phyloP scores from a whole-genome alignment of 2,329 filamentous ascomycete species.

The Aspergillus fijiensis region DNA sequence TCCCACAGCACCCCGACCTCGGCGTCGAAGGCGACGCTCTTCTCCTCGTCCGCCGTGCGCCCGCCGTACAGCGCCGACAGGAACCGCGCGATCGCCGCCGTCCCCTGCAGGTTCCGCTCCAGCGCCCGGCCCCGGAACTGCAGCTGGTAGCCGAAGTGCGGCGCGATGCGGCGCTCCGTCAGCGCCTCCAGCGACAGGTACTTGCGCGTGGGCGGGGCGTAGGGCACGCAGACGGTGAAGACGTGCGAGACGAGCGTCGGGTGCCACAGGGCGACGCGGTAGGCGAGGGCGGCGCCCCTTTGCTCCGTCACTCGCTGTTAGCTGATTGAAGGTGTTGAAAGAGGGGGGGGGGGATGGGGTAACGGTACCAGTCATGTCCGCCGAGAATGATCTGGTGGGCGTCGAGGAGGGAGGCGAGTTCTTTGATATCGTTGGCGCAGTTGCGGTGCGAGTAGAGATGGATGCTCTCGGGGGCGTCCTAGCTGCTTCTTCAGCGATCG shows the following conservation, averaged over 20 bases:
- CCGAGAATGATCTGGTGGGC: slow-evolving; percentile 70
- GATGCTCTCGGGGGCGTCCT: slow-evolving; percentile 61
- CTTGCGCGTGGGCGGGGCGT: slow-evolving; percentile 53
- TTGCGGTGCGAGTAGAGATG: slow-evolving; percentile 69
- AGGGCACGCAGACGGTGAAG: slow-evolving; percentile 81
- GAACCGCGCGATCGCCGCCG: slow-evolving; percentile 66
- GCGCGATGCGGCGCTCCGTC: slow-evolving; percentile 53
- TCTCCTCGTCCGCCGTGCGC: slow-evolving; percentile 52
- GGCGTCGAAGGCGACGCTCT: slow-evolving; percentile 54
- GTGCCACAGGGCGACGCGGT: slow-evolving; percentile 71
- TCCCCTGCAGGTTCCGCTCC: slow-evolving; percentile 57
- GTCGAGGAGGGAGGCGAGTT: slow-evolving; percentile 62
- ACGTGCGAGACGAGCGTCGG: slow-evolving; percentile 70
- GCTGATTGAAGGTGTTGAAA: neutral
- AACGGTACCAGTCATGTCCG: slow-evolving; percentile 75
- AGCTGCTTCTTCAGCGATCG: slow-evolving; percentile 34
- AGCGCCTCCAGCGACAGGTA: slow-evolving; percentile 61
- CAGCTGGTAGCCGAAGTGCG: slow-evolving; percentile 80
- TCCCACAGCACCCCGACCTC: slow-evolving; percentile 64
- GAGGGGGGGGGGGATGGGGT: neutral
- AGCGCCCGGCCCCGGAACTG: slow-evolving; percentile 71
- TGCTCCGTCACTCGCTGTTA: neutral
- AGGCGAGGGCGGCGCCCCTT: slow-evolving; percentile 74
- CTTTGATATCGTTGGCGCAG: slow-evolving; percentile 71
- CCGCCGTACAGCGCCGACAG: slow-evolving; percentile 72